These are phyloP conservation scores for Antitrichia curtipendula DNA, from an alignment of 225 moss, liverwort and hornwort genomes.

Conservation along the genomic window DNA sequence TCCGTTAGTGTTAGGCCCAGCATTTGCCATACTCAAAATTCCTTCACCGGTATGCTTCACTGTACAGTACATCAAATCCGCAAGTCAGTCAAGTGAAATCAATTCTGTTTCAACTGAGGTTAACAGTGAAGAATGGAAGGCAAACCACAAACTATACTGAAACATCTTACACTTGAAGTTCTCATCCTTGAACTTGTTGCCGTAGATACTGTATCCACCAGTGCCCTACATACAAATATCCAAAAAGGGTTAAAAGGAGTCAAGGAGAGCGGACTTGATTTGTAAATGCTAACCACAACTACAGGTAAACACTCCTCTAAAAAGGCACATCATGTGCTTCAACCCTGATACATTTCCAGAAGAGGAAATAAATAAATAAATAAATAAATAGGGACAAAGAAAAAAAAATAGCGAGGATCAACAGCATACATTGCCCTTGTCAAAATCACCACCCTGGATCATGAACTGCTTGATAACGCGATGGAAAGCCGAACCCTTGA, in stretches of 20 bases:
- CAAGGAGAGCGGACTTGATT: neutral
- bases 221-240: neutral
- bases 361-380: neutral
- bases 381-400: neutral
- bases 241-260: neutral
- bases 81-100: neutral
- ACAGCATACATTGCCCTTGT: neutral
- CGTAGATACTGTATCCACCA: neutral
- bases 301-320: neutral
- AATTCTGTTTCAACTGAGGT: neutral
- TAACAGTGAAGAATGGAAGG: neutral
- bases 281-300: neutral
- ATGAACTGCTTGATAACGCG: neutral
- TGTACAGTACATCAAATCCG: neutral
- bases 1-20: conserved; percentile 82
- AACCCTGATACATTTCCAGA: neutral
- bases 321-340: neutral
- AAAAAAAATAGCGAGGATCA: neutral
- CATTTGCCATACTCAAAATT: conserved; percentile 92
- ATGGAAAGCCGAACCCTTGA: neutral
- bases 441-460: neutral
- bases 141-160: neutral
- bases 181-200: neutral
- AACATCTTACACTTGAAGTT: neutral
- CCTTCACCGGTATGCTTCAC: conserved; percentile 63